These are phyloP conservation scores for Oryza nivara DNA, from an alignment of 176 grass and related monocot genomes.

Conservation along the genomic window DNA sequence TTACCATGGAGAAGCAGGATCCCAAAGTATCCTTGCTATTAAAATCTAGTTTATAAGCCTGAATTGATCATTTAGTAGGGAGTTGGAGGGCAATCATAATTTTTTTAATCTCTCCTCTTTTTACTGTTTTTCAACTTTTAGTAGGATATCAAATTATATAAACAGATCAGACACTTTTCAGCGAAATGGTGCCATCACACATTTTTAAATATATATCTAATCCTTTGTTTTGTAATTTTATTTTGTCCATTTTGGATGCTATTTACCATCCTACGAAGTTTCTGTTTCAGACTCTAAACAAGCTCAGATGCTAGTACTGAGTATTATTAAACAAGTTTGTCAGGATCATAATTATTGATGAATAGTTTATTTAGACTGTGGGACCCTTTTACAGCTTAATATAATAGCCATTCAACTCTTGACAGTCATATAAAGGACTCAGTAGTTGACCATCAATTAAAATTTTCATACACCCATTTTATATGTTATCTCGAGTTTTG, in stretches of 20 bases:
- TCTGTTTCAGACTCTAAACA: background rate
- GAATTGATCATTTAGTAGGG: background rate
- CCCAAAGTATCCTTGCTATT: background rate
- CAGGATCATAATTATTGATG: background rate
- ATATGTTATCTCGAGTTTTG: background rate
- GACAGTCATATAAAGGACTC: background rate
- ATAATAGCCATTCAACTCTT: background rate
- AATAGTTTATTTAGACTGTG: background rate
- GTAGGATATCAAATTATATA: constrained; percentile 11
- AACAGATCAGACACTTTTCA: background rate
- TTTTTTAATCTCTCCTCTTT: background rate
- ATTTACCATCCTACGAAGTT: background rate
- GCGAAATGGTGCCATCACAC: background rate
- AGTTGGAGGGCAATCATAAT: background rate
- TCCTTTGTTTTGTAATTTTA: background rate
- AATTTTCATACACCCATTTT: background rate
- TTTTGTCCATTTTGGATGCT: background rate
- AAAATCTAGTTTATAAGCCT: background rate
- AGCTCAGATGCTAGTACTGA: background rate
- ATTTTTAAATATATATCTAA: background rate
- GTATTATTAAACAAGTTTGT: background rate
- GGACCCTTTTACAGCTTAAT: background rate
- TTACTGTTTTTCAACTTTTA: background rate
- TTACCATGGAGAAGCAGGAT: background rate
- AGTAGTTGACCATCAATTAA: background rate